A percentile compares a stretch with the other conserved stretches of the same genome.
These are phyloP conservation scores for Thermochaetoides thermophila DNA, from an alignment of 495 filamentous ascomycete genomes.

Conservation along the genomic window DNA sequence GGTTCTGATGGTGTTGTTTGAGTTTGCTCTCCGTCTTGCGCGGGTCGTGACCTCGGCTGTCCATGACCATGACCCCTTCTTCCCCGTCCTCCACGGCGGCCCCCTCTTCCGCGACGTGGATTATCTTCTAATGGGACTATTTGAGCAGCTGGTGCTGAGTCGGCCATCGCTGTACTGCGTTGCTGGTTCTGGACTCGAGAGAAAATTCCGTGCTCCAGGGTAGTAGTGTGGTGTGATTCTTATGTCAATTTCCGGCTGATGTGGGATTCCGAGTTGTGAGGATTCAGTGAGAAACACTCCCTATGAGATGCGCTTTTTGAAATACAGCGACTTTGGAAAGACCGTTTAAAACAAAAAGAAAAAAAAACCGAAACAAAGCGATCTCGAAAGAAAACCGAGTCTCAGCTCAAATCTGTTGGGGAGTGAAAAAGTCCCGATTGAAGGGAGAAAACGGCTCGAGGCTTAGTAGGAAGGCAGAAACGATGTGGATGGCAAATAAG, in stretches of 20 bases:
- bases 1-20: slow-evolving; percentile 1
- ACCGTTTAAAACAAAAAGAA: slow-evolving; percentile 1
- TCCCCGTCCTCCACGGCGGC: slow-evolving; percentile 5
- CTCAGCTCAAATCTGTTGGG: background rate
- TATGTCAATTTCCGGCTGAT: too few relatives aligned
- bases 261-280: background rate
- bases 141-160: slow-evolving; percentile 3
- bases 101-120: slow-evolving; percentile 14
- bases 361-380: background rate
- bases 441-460: background rate
- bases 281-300: too few relatives aligned
- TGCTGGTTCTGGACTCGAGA: too few relatives aligned
- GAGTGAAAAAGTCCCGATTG: background rate
- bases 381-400: background rate
- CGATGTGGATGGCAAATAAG: too few relatives aligned
- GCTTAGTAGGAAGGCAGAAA: too few relatives aligned
- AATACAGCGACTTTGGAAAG: slow-evolving; percentile 38
- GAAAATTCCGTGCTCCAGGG: too few relatives aligned
- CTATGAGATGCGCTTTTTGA: slow-evolving; percentile 32
- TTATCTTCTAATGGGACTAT: slow-evolving; percentile 5
- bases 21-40: background rate
- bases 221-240: too few relatives aligned
- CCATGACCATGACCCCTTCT: slow-evolving; percentile 4
- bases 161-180: slow-evolving; percentile 9
- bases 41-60: background rate